Percentiles rank a stretch among this genome's conserved stretches.
Conservation (phyloP, 495 filamentous ascomycete species). For the Rhizodiscina lignyota region DNA sequence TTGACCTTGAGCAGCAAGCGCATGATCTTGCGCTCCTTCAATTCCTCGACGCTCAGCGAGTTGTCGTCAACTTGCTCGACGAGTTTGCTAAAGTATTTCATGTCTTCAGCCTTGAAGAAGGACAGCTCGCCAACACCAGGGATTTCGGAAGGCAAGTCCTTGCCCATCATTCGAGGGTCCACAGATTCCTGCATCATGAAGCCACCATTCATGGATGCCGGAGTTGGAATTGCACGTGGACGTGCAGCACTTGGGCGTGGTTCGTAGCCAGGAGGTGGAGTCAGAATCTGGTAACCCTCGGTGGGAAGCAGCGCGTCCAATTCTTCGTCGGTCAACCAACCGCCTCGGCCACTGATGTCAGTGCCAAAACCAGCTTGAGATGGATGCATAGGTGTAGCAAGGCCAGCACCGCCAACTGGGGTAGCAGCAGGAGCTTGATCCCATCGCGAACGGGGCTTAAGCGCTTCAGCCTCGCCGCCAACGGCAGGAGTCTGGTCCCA, state of each 20-base stretch:
- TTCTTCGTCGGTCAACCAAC: constrained; percentile 77
- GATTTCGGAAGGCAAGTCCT: constrained; percentile 90
- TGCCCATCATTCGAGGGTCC: constrained; percentile 60
- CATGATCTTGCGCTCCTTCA: constrained; percentile 99
- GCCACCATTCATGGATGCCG: constrained; percentile 47
- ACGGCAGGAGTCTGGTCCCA: constrained; percentile 68
- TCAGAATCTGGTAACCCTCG: constrained; percentile 86
- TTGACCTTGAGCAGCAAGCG: constrained; percentile 93
- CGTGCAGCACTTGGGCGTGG: constrained; percentile 63
- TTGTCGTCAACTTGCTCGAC: constrained; percentile 92
- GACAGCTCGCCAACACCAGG: constrained; percentile 94
- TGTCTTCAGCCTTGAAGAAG: constrained; percentile 98
- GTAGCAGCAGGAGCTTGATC: constrained; percentile 76
- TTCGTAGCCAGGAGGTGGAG: constrained; percentile 83
- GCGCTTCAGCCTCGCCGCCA: constrained; percentile 24
- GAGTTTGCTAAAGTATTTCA: constrained; percentile 97
- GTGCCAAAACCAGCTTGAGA: constrained; percentile 57
- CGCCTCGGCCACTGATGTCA: constrained; percentile 65
- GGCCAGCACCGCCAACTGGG: constrained; percentile 62
- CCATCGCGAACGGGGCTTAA: constrained; percentile 68
- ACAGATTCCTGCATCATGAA: constrained; percentile 98
- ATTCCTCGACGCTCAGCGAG: constrained; percentile 75
- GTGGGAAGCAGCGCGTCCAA: constrained; percentile 80
- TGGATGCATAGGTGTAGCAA: constrained; percentile 75
- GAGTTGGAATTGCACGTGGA: constrained; percentile 55